Evolutionary conservation across 1,284 basidiomycete genomes (phyloP).

Genomic region (Leccinum solheimii): DNA sequence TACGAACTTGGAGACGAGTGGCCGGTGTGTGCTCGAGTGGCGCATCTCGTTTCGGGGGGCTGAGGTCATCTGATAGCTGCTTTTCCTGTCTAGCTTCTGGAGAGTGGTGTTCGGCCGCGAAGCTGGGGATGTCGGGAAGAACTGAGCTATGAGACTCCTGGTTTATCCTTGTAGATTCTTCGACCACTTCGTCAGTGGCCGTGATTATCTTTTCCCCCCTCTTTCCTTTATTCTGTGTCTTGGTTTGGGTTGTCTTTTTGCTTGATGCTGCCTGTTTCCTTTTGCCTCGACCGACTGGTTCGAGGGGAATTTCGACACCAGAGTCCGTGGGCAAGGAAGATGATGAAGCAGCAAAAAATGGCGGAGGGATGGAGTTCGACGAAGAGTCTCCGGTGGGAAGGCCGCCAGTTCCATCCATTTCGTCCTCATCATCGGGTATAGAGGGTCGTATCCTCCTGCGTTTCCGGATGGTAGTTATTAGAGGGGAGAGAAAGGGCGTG

Average conservation of each 20-base stretch:
- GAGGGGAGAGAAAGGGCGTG: conserved; percentile 28
- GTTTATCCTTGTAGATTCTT: not conserved
- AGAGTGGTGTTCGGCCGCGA: conserved; percentile 1
- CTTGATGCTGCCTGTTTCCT: conserved; percentile 11
- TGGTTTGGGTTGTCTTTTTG: conserved; percentile 19
- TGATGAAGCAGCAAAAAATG: conserved; percentile 33
- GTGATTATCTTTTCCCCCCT: conserved; percentile 13
- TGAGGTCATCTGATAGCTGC: conserved; percentile 4
- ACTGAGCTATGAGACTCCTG: conserved; percentile 3
- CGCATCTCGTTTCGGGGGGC: conserved; percentile 1
- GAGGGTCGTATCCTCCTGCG: conserved; percentile 26
- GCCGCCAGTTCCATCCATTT: conserved; percentile 13
- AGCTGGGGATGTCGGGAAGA: conserved; percentile 1
- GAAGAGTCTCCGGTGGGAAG: conserved; percentile 1
- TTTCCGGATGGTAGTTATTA: conserved; percentile 18
- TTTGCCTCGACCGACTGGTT: conserved; percentile 10
- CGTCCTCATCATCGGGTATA: conserved; percentile 16
- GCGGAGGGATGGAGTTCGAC: conserved; percentile 16
- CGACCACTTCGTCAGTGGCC: conserved; percentile 2
- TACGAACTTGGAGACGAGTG: conserved; percentile 7
- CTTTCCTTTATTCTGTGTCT: conserved; percentile 21
- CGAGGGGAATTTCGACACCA: conserved; percentile 24
- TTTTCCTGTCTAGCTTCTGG: conserved; percentile 15
- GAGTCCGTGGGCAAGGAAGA: conserved; percentile 27
- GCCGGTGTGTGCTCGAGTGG: conserved; percentile 7